Evolutionary conservation across 129 eudicot species (phyloP), one percentile per base, ranked within the genome.

Genomic region (Smallanthus sonchifolius): DNA sequence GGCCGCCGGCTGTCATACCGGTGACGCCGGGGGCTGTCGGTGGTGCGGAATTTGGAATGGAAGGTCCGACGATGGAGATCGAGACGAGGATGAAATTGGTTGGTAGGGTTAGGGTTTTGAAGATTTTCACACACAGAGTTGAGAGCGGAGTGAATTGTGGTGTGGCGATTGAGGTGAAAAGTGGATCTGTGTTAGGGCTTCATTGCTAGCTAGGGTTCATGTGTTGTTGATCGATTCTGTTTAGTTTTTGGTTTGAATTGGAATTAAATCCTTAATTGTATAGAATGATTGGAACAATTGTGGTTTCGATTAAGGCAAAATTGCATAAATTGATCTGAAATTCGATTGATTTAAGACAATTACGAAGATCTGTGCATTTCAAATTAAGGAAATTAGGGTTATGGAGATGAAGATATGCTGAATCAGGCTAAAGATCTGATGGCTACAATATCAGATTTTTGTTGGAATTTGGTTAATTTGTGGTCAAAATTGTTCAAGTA

Each of bases 21-120:
- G 83, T 5, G 44, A 34, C 32, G 30, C 1, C 75, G 65, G 71
- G 48, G 14, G 57, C 1, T 0, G 69, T 76, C 51, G 80, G 36
- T 32, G 85, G 48, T 16, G 11, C 69, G 74, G 76, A 28, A 56
- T 77, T 70, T n/a, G 85, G 61, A 32, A 37, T 24, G 48, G 82
- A 36, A 24, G 86, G 82, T 16, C 72, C 83, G 19, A 83, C 89
- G 32, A 86, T 90, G 97, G 97, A 90, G 85, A 81, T 94, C 34
- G 96, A 91, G 83, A 86, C 97, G 76, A 81, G 77, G 87, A 85
- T 91, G 98, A 86, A 83, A 76, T 47, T 94, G 87, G 97, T 86
- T 10, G 98, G 98, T 78, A 86, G 93, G 78, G 96, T 94, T 73
- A 85, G 92, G 88, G 98, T 94, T 81, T 66, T 94, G 87, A 84